Percentiles rank a stretch among this genome's conserved stretches.
phyloP scores from a whole-genome alignment of 2,329 filamentous ascomycete species.

The Fusarium sp. region DNA sequence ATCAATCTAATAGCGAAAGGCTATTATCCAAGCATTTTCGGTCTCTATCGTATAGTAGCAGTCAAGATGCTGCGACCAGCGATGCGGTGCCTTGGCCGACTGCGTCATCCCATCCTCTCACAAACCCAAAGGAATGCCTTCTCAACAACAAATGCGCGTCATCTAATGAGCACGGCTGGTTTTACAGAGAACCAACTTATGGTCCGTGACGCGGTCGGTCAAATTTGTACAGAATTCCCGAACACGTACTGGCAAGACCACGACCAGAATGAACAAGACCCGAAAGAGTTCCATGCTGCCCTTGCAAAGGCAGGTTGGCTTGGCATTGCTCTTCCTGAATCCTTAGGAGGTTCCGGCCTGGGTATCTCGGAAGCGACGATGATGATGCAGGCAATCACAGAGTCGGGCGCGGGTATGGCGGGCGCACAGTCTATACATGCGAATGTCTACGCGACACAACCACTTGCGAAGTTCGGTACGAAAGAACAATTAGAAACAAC shows the following conservation, averaged over 20 bases:
- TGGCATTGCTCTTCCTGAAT: slow-evolving; percentile 81
- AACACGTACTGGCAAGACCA: slow-evolving; percentile 81
- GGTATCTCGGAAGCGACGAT: slow-evolving; percentile 85
- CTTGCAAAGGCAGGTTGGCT: slow-evolving; percentile 82
- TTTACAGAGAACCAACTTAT: slow-evolving; percentile 79
- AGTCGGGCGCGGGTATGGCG: slow-evolving; percentile 83
- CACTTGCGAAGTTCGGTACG: slow-evolving; percentile 77
- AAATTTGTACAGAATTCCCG: slow-evolving; percentile 76
- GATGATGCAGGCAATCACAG: slow-evolving; percentile 86
- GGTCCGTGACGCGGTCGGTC: slow-evolving; percentile 75
- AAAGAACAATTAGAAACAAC: slow-evolving; percentile 70
- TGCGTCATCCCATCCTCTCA: slow-evolving; percentile 22
- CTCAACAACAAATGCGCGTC: slow-evolving; percentile 49
- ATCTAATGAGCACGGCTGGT: slow-evolving; percentile 76
- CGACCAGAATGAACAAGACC: slow-evolving; percentile 77
- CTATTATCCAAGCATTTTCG: neutral
- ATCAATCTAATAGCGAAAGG: neutral
- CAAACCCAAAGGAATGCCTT: slow-evolving; percentile 41
- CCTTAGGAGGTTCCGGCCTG: slow-evolving; percentile 77
- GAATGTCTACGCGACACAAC: slow-evolving; percentile 80
- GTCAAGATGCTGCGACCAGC: slow-evolving; percentile 25
- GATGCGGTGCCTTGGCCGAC: slow-evolving; percentile 8
- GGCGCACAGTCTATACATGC: slow-evolving; percentile 71
- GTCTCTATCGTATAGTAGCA: neutral
- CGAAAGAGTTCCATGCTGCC: slow-evolving; percentile 79